Evolutionary conservation across 192 early-diverging fungal genomes (phyloP), one percentile per base, ranked within the genome.

Genomic region (Mortierella antarctica): DNA sequence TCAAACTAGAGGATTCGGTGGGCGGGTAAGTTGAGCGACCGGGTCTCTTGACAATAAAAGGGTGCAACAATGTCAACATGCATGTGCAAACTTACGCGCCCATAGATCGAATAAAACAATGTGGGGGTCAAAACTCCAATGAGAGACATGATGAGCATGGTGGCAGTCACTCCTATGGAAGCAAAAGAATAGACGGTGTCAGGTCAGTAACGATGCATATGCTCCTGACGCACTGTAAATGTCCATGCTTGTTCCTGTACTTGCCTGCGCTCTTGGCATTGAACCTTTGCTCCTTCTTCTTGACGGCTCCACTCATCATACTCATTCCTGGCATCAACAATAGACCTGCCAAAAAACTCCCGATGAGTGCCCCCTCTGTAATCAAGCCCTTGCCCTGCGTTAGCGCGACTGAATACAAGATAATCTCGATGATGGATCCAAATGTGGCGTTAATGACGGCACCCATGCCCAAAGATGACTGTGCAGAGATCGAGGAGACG

Each of bases 401-500:
- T 68, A 99, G 83, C 12, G 96, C 96, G 21, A 98, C 91, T n/a
- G 90, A 84, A 82, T 98, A 98, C 56, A 99, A 85, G 67, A 98
- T 95, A 62, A 98, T 94, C 85, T 99, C 97, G 61, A 99, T 94
- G 40, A 99, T 96, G 31, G 91, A 92, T 57, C 97, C 98, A 76
- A 99, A 99, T 1, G 98, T 97, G 7, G 98, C 98, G 82, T 99
- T 99, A 76, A 98, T 94, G 21, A 97, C 96, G 0, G 96, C 94
- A 18, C 96, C 98, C 74, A 99, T 79, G n/a, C 95, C 98, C 62
- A 96, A 83, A 46, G 92, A 93, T 17, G 96, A 95, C 82, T 98
- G 96, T 13, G 96, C 95, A 21, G 96, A 96, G 82, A 99, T 97
- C 15, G 94, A 95, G 23, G 94, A 93, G 39, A 99, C 96, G 1